Conservation (phyloP, 768 basidiomycete genomes). For the Boletus rufocinnamomeus region DNA sequence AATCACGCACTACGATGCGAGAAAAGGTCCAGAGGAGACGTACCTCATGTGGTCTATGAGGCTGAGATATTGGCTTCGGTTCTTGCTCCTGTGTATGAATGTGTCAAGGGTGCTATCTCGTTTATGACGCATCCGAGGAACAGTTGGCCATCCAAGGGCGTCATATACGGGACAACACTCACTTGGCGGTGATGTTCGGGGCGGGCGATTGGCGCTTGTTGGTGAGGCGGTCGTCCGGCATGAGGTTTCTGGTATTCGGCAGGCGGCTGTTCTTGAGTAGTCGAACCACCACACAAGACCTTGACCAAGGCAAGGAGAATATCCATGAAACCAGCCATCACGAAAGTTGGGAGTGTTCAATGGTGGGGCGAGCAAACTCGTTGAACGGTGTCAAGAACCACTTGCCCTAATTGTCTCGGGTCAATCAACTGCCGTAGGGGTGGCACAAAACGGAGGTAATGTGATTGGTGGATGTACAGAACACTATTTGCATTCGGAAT, state of each 20-base stretch:
- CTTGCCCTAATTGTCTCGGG: neutral
- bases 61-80: slow-evolving; percentile 19
- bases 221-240: slow-evolving; percentile 15
- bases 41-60: slow-evolving; percentile 24
- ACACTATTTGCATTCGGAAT: slow-evolving; percentile 9
- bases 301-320: slow-evolving; percentile 27
- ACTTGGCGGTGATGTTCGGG: slow-evolving; percentile 18
- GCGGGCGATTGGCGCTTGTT: slow-evolving; percentile 1
- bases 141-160: neutral
- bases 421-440: neutral
- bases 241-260: slow-evolving; percentile 3
- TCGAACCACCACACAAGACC: slow-evolving; percentile 27
- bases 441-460: neutral
- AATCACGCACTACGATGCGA: neutral
- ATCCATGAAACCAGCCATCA: slow-evolving; percentile 31
- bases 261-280: slow-evolving; percentile 15
- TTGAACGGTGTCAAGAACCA: neutral
- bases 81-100: slow-evolving; percentile 17
- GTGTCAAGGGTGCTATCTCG: slow-evolving; percentile 6
- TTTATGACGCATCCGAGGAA: slow-evolving; percentile 5
- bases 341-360: neutral
- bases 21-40: neutral
- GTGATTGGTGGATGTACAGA: slow-evolving; percentile 14
- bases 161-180: slow-evolving; percentile 11
- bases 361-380: neutral